phyloP scores from a whole-genome alignment of 305 asterid species.

The Stenogyne calaminthoides region DNA sequence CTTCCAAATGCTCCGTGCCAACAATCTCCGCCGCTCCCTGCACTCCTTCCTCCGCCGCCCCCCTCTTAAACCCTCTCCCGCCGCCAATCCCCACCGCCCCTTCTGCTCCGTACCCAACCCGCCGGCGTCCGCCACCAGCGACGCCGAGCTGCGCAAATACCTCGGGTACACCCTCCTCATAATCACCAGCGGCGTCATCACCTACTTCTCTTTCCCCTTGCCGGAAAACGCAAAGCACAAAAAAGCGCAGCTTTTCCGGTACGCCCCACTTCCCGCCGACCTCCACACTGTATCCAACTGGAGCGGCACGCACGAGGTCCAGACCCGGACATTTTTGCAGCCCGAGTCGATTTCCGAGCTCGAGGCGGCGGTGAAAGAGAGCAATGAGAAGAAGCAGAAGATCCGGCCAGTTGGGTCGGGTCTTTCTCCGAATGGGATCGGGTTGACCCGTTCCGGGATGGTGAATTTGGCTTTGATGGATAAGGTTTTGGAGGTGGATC shows the following conservation, averaged over 20 bases:
- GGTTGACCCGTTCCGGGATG: conserved; percentile 88
- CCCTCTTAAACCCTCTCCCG: conserved; percentile 25
- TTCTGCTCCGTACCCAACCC: conserved; percentile 41
- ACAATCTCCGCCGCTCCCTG: conserved; percentile 52
- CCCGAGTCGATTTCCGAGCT: conserved; percentile 68
- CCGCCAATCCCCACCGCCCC: conserved; percentile 33
- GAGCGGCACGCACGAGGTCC: conserved; percentile 98
- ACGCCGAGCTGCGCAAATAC: conserved; percentile 82
- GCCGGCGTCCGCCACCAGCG: conserved; percentile 52
- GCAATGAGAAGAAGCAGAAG: conserved; percentile 65
- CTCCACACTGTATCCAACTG: conserved; percentile 91
- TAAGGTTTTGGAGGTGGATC: conserved; percentile 85
- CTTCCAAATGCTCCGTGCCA: conserved; percentile 51
- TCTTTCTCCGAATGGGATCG: conserved; percentile 91
- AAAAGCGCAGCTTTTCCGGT: conserved; percentile 85
- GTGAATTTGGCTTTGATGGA: conserved; percentile 96
- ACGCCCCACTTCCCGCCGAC: conserved; percentile 88
- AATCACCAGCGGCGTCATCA: conserved; percentile 79
- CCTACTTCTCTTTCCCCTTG: conserved; percentile 90
- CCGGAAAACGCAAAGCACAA: conserved; percentile 81
- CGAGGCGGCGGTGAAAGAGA: conserved; percentile 58
- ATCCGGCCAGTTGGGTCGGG: conserved; percentile 97
- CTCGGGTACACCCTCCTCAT: conserved; percentile 78
- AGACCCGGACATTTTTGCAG: conserved; percentile 76
- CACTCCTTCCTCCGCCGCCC: conserved; percentile 46